Conservation (phyloP, 2,329 filamentous ascomycete genomes). For the Thielaviopsis euricoi region DNA sequence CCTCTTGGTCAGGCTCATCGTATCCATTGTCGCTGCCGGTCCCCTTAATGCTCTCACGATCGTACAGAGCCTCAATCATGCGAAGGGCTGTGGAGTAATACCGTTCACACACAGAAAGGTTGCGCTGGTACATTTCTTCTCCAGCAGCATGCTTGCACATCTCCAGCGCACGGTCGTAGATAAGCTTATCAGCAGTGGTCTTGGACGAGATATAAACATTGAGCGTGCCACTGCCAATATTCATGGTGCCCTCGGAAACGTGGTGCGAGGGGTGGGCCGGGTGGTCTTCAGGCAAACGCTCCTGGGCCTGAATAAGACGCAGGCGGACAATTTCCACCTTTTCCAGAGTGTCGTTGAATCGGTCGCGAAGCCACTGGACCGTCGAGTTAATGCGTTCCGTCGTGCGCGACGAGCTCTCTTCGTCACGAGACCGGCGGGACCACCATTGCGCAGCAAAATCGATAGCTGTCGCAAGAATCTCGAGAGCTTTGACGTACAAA, state of each 20-base stretch:
- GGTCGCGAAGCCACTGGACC: conserved; percentile 84
- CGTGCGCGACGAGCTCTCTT: conserved; percentile 33
- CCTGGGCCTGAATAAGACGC: conserved; percentile 74
- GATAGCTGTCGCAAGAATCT: conserved; percentile 83
- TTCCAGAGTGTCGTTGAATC: conserved; percentile 94
- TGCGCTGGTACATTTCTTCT: conserved; percentile 85
- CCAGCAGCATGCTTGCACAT: conserved; percentile 93
- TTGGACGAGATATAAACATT: conserved; percentile 74
- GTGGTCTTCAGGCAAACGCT: conserved; percentile 66
- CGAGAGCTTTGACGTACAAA: conserved; percentile 86
- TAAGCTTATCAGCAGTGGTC: conserved; percentile 86
- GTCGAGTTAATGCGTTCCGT: conserved; percentile 72
- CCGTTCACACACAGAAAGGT: conserved; percentile 73
- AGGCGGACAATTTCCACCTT: conserved; percentile 90
- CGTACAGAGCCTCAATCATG: conserved; percentile 88
- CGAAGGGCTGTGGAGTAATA: conserved; percentile 86
- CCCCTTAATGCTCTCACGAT: conserved; percentile 50
- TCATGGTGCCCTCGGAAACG: conserved; percentile 34
- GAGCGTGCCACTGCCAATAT: conserved; percentile 49
- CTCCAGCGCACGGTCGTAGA: conserved; percentile 94
- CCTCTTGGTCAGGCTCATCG: conserved; percentile 30
- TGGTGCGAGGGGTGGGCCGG: conserved; percentile 74
- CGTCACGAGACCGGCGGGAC: conserved; percentile 57
- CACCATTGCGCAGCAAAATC: conserved; percentile 90
- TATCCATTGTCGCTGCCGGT: conserved; percentile 17